These are phyloP conservation scores for Leccinum ochraceum DNA, from an alignment of 768 basidiomycete genomes.

Conservation along the genomic window DNA sequence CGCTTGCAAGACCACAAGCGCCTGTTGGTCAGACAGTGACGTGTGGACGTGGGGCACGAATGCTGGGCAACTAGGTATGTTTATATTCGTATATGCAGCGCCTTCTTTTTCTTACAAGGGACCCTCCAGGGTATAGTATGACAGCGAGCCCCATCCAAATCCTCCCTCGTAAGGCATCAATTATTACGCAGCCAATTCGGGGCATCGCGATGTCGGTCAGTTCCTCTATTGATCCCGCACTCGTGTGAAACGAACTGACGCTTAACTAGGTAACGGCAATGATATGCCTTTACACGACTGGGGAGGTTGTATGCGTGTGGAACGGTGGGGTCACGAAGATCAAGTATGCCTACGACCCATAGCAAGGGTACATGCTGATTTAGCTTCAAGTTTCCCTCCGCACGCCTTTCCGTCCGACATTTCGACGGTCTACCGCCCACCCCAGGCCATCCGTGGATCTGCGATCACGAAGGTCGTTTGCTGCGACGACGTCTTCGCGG, in stretches of 20 bases:
- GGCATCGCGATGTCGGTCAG: slow-evolving; percentile 75
- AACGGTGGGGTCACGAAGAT: slow-evolving; percentile 77
- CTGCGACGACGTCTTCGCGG: slow-evolving; percentile 80
- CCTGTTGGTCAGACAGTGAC: slow-evolving; percentile 76
- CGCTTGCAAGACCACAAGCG: slow-evolving; percentile 84
- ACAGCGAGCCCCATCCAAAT: slow-evolving; percentile 72
- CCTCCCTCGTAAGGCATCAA: slow-evolving; percentile 78
- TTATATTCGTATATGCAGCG: background rate
- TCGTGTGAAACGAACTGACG: background rate
- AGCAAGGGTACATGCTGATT: background rate
- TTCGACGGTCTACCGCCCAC: slow-evolving; percentile 71
- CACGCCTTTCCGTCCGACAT: slow-evolving; percentile 78
- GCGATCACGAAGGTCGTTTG: slow-evolving; percentile 78
- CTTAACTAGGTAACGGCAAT: slow-evolving; percentile 73
- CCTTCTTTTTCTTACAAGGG: background rate
- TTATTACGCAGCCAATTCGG: slow-evolving; percentile 67
- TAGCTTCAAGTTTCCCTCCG: slow-evolving; percentile 60
- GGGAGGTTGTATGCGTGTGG: slow-evolving; percentile 84
- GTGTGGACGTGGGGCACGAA: slow-evolving; percentile 95
- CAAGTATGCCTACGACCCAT: slow-evolving; percentile 44
- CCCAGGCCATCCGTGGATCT: slow-evolving; percentile 68
- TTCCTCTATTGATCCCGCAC: slow-evolving; percentile 11
- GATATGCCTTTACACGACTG: slow-evolving; percentile 73
- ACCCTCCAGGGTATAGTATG: slow-evolving; percentile 69
- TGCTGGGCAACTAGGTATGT: slow-evolving; percentile 82